Percentiles rank a stretch among this genome's conserved stretches.
Conservation (phyloP, 768 basidiomycete species). For the Suillus lakei region DNA sequence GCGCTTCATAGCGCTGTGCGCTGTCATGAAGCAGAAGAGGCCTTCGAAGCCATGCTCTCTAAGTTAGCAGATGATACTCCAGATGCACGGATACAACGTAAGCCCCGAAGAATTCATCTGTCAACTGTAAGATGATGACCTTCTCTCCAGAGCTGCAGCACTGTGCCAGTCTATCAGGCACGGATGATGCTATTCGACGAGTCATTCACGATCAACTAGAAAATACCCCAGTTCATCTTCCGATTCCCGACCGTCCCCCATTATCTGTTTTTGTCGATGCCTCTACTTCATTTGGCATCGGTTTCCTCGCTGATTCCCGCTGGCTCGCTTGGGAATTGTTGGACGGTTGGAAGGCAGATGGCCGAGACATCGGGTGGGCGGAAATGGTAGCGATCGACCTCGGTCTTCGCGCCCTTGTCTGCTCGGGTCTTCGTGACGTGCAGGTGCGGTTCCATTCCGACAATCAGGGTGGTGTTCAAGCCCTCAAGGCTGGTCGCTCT, state of each 20-base stretch:
- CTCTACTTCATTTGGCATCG: slow-evolving; percentile 45
- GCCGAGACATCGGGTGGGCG: slow-evolving; percentile 46
- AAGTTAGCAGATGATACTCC: background rate
- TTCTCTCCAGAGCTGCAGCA: background rate
- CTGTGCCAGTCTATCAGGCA: too few species aligned
- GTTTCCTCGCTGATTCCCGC: slow-evolving; percentile 35
- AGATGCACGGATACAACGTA: background rate
- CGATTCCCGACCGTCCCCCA: slow-evolving; percentile 11
- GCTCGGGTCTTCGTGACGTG: slow-evolving; percentile 20
- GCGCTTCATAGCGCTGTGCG: background rate
- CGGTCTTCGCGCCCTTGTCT: slow-evolving; percentile 38
- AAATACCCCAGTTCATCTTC: background rate
- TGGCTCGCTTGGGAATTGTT: slow-evolving; percentile 48
- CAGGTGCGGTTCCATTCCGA: slow-evolving; percentile 43
- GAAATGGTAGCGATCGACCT: slow-evolving; percentile 51
- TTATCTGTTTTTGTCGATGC: slow-evolving; percentile 43
- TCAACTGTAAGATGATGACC: background rate
- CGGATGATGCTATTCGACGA: background rate
- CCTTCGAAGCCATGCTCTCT: background rate
- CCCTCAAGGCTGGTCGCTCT: slow-evolving; percentile 8
- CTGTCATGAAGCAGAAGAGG: background rate
- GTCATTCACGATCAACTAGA: background rate
- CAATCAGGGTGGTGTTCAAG: slow-evolving; percentile 42
- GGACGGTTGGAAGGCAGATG: slow-evolving; percentile 31
- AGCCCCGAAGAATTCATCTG: too few species aligned